These are phyloP conservation scores for Luffa acutangula DNA, from an alignment of 306 rosid species.

Conservation along the genomic window DNA sequence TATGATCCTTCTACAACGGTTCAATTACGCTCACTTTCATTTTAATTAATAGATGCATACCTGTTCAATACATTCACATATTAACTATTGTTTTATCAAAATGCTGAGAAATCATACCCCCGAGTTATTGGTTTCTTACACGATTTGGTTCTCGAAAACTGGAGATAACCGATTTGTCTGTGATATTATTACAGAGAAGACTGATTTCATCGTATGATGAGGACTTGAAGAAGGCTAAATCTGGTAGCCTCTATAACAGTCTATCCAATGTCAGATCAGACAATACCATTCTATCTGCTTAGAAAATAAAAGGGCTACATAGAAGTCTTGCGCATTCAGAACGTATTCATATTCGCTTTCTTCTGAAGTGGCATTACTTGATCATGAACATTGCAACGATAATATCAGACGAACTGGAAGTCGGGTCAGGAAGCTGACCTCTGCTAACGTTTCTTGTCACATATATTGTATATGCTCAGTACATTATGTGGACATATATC, in stretches of 20 bases:
- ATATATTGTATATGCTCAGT: background rate
- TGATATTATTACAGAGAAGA: constrained; percentile 36
- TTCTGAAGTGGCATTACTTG: background rate
- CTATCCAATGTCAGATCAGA: constrained; percentile 28
- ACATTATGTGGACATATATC: background rate
- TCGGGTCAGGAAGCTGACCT: background rate
- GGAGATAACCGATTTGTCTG: background rate
- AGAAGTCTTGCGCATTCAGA: background rate
- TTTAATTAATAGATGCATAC: background rate
- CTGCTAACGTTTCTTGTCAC: background rate
- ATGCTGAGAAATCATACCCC: background rate
- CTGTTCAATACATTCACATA: too few species aligned
- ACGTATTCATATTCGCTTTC: background rate
- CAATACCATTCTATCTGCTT: constrained; percentile 50
- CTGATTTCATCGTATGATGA: constrained; percentile 43
- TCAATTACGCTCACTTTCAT: background rate
- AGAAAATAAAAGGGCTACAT: constrained; percentile 12
- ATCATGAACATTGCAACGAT: background rate
- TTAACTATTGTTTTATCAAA: background rate
- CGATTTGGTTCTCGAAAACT: background rate
- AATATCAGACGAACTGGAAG: background rate
- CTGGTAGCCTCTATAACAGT: constrained; percentile 16
- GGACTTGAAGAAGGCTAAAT: constrained; percentile 28
- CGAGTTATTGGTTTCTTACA: background rate
- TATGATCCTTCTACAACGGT: background rate